Evolutionary conservation across 768 basidiomycete species (phyloP).

Genomic region (Myochromella boudieri): DNA sequence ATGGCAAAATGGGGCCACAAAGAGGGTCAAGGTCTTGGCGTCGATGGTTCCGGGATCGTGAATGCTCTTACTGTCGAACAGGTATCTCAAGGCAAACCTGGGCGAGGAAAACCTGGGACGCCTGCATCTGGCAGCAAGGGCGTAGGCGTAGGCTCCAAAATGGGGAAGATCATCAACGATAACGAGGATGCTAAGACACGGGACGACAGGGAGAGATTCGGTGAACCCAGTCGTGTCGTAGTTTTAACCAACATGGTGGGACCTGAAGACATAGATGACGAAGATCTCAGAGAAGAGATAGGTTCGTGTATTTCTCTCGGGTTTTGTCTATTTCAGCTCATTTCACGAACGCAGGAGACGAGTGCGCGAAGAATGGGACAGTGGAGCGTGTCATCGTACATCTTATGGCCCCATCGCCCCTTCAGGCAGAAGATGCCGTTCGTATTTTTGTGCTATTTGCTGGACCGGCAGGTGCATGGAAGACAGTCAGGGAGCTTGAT

Average conservation of each 20-base stretch:
- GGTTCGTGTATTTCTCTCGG: conserved; percentile 44
- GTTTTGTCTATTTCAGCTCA: neutral
- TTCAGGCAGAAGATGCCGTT: conserved; percentile 75
- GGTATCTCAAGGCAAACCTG: conserved; percentile 39
- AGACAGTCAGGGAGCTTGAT: conserved; percentile 90
- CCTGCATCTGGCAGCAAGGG: conserved; percentile 32
- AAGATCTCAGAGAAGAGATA: conserved; percentile 83
- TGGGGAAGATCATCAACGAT: conserved; percentile 89
- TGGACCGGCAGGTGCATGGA: conserved; percentile 94
- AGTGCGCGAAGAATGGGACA: conserved; percentile 87
- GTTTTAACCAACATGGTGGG: conserved; percentile 90
- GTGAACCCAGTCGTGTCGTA: conserved; percentile 88
- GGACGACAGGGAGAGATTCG: conserved; percentile 80
- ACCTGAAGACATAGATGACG: conserved; percentile 81
- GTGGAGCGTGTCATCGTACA: conserved; percentile 91
- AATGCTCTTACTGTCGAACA: conserved; percentile 87
- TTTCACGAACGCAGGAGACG: conserved; percentile 60
- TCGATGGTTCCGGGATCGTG: conserved; percentile 80
- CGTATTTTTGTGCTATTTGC: conserved; percentile 91
- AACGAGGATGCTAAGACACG: conserved; percentile 79
- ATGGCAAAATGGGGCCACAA: conserved; percentile 98
- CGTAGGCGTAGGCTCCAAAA: conserved; percentile 55
- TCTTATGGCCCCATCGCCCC: conserved; percentile 63
- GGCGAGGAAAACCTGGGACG: conserved; percentile 37
- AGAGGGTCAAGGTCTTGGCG: conserved; percentile 90